Conservation (phyloP, 169 alveolate genomes). For the Nephromyces sp. region DNA sequence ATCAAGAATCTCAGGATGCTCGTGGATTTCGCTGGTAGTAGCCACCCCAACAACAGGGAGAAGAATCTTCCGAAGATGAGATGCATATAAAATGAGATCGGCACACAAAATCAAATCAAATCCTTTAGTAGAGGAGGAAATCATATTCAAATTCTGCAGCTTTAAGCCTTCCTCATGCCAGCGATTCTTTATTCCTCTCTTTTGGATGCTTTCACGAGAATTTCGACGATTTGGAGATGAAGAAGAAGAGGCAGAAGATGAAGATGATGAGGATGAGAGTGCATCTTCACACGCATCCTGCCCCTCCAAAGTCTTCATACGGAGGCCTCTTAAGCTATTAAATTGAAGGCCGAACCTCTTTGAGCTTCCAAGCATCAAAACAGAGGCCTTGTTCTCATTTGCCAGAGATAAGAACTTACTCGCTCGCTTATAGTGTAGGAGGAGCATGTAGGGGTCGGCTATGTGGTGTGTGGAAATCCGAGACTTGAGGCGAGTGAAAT, state of each 20-base stretch:
- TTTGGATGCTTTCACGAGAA: too few species aligned
- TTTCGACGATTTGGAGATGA: too few species aligned
- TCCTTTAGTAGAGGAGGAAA: constrained; percentile 9
- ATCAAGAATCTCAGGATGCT: constrained; percentile 33
- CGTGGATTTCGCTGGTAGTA: constrained; percentile 20
- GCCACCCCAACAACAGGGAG: constrained; percentile 30
- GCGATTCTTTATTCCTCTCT: not conserved
- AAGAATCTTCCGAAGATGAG: not conserved
- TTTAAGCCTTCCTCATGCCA: not conserved
- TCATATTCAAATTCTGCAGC: not conserved
- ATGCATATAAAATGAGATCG: constrained; percentile 12
- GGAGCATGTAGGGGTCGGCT: constrained; percentile 25
- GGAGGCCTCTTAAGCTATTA: too few species aligned
- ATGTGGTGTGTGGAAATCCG: constrained; percentile 11
- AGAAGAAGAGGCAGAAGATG: not conserved
- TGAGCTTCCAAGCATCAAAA: constrained; percentile 4
- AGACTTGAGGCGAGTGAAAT: constrained; percentile 4
- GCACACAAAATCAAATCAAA: constrained; percentile 12
- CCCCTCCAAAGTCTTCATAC: constrained; percentile 16
- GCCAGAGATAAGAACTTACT: constrained; percentile 22
- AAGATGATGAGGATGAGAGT: not conserved
- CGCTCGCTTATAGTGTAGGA: constrained; percentile 23
- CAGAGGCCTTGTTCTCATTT: not conserved
- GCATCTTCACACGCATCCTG: not conserved
- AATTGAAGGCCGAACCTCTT: constrained; percentile 3